Evolutionary conservation across 306 rosid genomes (phyloP), one percentile per base, ranked within the genome.

Genomic region (Cicer yamashitae): DNA sequence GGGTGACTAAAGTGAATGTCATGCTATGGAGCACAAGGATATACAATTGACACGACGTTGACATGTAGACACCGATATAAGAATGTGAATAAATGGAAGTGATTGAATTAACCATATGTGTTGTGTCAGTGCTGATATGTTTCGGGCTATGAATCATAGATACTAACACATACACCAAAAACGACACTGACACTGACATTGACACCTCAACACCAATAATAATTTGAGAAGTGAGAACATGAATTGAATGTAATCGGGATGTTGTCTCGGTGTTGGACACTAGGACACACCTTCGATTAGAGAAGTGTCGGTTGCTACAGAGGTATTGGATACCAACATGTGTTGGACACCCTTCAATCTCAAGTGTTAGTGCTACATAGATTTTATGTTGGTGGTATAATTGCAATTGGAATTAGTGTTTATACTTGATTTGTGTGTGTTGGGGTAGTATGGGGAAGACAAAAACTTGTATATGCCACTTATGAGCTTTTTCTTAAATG

Each of bases 331-430:
- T 17, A 17, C 22, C 22, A 20, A 20, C 22, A 1, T 47, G 53
- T 10, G 15, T 47, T 5, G 12, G 53, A 12, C 53, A 48, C 7
- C 6, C 9, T 13, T 50, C n/a, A 17, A 50, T 50, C 1, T 50
- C 2, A n/a, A 50, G 62, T 58, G 41, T 25, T 1, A 8, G 64
- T 25, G 15, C 8, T 30, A 11, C 17, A 59, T 12, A 30, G 4
- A 12, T 25, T 58, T 58, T 58, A 17, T 40, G 46, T 8, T 39
- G 12, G 15, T 61, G 47, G 20, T 13, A 40, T 14, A 37, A 40
- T n/a, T 40, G 7, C 48, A 40, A 63, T 63, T 39, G 48, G 51
- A 65, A 43, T 17, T 65, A 17, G 70, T 34, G 52, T 43, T 40
- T 14, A 8, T 59, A 59, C 66, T 57, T 22, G 14, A 6, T 22